Evolutionary conservation across 2,329 filamentous ascomycete species (phyloP).

Genomic region (Fusarium haematococcum): DNA sequence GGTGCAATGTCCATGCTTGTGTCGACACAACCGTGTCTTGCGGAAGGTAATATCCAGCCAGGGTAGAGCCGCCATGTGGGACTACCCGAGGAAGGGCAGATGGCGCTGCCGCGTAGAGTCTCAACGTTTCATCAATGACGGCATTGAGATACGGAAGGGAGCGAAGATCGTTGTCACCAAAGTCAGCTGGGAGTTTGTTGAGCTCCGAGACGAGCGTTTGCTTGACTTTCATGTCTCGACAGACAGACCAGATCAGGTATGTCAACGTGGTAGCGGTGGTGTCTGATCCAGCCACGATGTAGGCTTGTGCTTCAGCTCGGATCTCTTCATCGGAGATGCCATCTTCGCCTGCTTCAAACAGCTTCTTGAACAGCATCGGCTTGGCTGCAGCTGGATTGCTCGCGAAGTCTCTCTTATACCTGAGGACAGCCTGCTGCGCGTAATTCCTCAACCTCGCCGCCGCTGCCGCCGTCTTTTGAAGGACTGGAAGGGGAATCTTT

Average conservation of each 20-base stretch:
- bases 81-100: slow-evolving; percentile 54
- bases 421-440: neutral
- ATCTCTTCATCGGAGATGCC: slow-evolving; percentile 7
- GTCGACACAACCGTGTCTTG: slow-evolving; percentile 53
- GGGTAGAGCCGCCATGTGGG: slow-evolving; percentile 52
- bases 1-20: slow-evolving; percentile 60
- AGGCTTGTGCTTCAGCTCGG: slow-evolving; percentile 46
- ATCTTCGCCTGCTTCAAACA: neutral
- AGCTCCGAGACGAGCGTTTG: slow-evolving; percentile 48
- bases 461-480: neutral
- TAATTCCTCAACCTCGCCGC: neutral
- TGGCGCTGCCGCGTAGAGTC: slow-evolving; percentile 56
- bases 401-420: neutral
- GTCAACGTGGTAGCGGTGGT: slow-evolving; percentile 62
- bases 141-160: slow-evolving; percentile 52
- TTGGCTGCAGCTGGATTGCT: neutral
- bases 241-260: slow-evolving; percentile 54
- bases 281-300: slow-evolving; percentile 62
- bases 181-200: neutral
- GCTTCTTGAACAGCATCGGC: neutral
- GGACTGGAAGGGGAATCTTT: neutral
- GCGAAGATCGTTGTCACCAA: slow-evolving; percentile 35
- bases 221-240: neutral
- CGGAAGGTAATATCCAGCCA: slow-evolving; percentile 55
- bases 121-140: slow-evolving; percentile 59